Evolutionary conservation across 257 asterid species (phyloP).

Genomic region (Datura wrightii): DNA sequence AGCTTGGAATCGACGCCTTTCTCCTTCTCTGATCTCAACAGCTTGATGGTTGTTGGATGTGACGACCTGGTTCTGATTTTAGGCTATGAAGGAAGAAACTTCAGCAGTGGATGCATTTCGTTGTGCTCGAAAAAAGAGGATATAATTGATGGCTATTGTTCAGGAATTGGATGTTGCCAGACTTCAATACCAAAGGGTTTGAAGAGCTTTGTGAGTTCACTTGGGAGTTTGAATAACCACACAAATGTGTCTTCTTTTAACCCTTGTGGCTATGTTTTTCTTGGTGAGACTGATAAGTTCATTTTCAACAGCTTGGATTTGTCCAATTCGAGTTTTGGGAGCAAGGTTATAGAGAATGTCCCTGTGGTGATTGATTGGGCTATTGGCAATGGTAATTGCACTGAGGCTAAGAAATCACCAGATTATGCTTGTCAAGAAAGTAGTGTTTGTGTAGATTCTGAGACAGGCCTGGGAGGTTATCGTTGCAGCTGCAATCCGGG

Average conservation of each 20-base stretch:
- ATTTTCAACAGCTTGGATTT: constrained; percentile 12
- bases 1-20: not conserved
- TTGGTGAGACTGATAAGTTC: constrained; percentile 10
- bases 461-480: constrained; percentile 16
- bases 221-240: not conserved
- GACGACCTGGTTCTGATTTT: not conserved
- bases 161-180: not conserved
- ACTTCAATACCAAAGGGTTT: not conserved
- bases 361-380: constrained; percentile 22
- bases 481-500: not conserved
- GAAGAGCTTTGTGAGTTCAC: not conserved
- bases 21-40: constrained; percentile 11
- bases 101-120: not conserved
- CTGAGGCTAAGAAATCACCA: not conserved
- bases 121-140: not conserved
- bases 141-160: not conserved
- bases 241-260: constrained; percentile 2
- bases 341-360: not conserved
- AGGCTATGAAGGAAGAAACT: not conserved
- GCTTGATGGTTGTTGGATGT: not conserved
- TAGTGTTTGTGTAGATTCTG: not conserved
- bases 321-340: not conserved
- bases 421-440: not conserved
- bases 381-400: constrained; percentile 8
- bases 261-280: not conserved